Evolutionary conservation across 805 yeast genomes (phyloP), one percentile per base, ranked within the genome.

Genomic region (Ogataea nonfermentans): DNA sequence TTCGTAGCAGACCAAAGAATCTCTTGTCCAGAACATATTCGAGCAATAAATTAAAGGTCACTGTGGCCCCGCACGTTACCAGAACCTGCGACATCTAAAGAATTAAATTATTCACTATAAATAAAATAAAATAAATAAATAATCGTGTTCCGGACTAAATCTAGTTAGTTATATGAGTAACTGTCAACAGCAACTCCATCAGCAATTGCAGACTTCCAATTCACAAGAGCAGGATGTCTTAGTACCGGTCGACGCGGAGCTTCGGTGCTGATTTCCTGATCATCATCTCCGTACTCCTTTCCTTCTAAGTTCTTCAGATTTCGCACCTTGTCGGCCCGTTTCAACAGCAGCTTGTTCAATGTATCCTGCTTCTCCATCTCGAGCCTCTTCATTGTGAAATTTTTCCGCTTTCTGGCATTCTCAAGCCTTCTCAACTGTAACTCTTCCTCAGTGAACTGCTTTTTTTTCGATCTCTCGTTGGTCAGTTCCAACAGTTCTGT

Each of bases 311-410:
- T 50, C 23, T 51, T 46, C 27, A 54, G 44, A 27, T 58, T 75
- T 48, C 84, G 68, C 1, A 79, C 76, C 57, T 84, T 84, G 33
- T 78, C 79, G 0, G 96, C 96, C 47, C 96, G 74, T 61, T 90
- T 79, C 62, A 86, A 82, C 48, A 91, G 68, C 48, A 91, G 67
- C 59, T 86, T 87, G 60, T 91, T 91, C 48, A 91, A 71, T 0
- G 97, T 90, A 48, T 91, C 97, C 56, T 81, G 77, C 59, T 93
- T 93, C 62, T 93, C 98, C 60, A 87, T 96, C 56, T 90, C 97
- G 28, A 87, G 65, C 48, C 83, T 79, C 64, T 83, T 82, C 53
- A 82, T 89, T 50, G 82, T 80, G 53, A 88, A 74, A 57, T 91
- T 90, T 60, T 84, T 85, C 49, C 99, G 73, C 61, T 89, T 79